Percentiles rank a stretch among this genome's conserved stretches.
These are phyloP conservation scores for Backusella luteola DNA, from an alignment of 192 early-diverging fungal species.

Conservation along the genomic window DNA sequence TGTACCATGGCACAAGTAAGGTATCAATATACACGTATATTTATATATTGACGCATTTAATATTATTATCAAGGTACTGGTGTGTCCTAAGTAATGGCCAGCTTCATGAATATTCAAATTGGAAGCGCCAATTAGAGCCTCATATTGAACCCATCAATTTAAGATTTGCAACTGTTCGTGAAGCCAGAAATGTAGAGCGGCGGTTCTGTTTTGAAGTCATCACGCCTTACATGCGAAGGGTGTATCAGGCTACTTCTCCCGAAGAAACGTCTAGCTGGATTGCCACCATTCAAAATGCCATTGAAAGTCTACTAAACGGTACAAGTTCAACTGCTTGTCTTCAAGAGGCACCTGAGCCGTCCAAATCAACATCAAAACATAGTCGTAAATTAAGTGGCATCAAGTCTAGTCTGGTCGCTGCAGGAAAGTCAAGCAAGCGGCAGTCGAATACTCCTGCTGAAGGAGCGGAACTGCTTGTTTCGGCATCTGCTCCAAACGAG, in stretches of 20 bases:
- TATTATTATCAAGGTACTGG: constrained; percentile 53
- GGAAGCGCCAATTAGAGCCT: constrained; percentile 58
- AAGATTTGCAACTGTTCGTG: constrained; percentile 63
- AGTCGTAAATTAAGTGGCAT: constrained; percentile 14
- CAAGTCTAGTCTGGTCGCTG: neutral
- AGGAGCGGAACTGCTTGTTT: neutral
- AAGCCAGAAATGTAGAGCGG: constrained; percentile 62
- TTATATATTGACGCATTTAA: neutral
- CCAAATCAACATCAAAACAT: neutral
- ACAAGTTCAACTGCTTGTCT: constrained; percentile 9
- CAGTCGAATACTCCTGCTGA: constrained; percentile 12
- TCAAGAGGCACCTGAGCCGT: neutral
- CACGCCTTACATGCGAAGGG: constrained; percentile 53
- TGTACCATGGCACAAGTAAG: constrained; percentile 48
- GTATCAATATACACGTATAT: neutral
- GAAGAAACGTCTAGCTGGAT: constrained; percentile 70
- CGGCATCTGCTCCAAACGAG: constrained; percentile 5
- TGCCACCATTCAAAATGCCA: constrained; percentile 65
- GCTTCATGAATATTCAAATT: constrained; percentile 65
- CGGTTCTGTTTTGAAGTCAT: constrained; percentile 76
- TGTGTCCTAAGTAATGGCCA: constrained; percentile 63
- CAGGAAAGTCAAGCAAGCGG: neutral
- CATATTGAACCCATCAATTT: constrained; percentile 65
- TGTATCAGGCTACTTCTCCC: constrained; percentile 68
- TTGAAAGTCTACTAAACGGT: constrained; percentile 62